Evolutionary conservation across 768 basidiomycete species (phyloP), one percentile per base, ranked within the genome.

Genomic region (Hirschioporus abietinus): DNA sequence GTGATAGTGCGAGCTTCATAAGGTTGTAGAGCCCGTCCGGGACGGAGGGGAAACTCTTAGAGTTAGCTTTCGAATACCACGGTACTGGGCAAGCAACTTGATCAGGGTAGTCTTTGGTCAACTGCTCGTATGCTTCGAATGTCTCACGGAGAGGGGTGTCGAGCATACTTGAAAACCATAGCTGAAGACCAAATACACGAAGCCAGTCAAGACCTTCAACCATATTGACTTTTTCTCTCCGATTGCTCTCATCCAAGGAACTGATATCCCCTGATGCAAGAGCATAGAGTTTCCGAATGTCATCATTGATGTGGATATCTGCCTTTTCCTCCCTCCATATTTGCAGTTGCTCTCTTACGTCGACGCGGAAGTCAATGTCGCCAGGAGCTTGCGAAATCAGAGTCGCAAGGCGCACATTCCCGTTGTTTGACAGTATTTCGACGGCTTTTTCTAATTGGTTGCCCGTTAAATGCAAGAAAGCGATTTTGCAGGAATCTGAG

Each of bases 131-230:
- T 0, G 84, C 77, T 12, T 81, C 76, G 70, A 93, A 88, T 0
- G 89, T 88, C 58, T 90, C 84, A 1, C 86, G 79, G 66, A 95
- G 85, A 4, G 92, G 80, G 1, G 89, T 83, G 67, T 91, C 85
- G 70, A 93, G 81, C 1, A 86, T 82, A 58, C 88, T 83, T 0
- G 87, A 88, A 74, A 89, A 98, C 97, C 97, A 99, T 35, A 99
- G 78, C 68, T 89, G 89, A 59, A 98, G 78, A 1, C 93, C 97
- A 73, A 99, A 92, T 0, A 89, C 89, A 23, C 95, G 87, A 75
- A 95, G 96, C 97, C 97, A 99, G 74, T 97, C 96, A 64, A 98
- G 76, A 0, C 86, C 91, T 64, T 88, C 79, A 20, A 87, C 81
- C 5, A 97, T 80, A 65, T 86, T 79, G 27, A 93, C 73, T 65